phyloP scores from a whole-genome alignment of 1,284 basidiomycete genomes.

The Rhodotorula sp. region DNA sequence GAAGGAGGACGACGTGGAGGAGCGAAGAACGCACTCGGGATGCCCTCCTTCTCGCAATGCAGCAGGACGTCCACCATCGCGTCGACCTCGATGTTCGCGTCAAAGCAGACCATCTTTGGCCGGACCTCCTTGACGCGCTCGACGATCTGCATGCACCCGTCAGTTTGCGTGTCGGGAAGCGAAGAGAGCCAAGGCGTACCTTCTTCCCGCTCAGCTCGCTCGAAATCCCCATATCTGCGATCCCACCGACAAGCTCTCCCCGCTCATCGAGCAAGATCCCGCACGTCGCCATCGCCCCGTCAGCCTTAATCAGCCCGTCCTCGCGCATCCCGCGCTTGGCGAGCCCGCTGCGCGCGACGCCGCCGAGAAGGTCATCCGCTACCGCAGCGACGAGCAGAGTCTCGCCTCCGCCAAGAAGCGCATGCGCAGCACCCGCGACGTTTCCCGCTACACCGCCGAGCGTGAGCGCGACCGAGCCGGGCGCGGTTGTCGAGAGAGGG shows the following conservation, averaged over 20 bases:
- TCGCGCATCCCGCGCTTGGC: conserved; percentile 71
- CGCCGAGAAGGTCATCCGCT: conserved; percentile 55
- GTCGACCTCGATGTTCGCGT: conserved; percentile 71
- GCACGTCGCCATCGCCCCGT: conserved; percentile 69
- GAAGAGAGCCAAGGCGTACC: conserved; percentile 53
- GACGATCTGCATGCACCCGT: conserved; percentile 54
- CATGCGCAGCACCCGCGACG: conserved; percentile 82
- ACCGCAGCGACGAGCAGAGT: conserved; percentile 56
- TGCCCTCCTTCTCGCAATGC: conserved; percentile 54
- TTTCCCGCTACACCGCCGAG: conserved; percentile 93
- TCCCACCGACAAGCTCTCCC: conserved; percentile 75
- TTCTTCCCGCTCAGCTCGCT: conserved; percentile 57
- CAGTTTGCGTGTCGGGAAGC: conserved; percentile 2
- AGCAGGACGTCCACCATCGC: conserved; percentile 61
- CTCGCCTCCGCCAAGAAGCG: conserved; percentile 54
- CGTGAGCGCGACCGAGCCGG: conserved; percentile 71
- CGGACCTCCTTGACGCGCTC: conserved; percentile 54
- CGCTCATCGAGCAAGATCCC: conserved; percentile 74
- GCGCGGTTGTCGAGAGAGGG: conserved; percentile 69
- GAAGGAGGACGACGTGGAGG: not conserved
- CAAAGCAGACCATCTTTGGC: conserved; percentile 71
- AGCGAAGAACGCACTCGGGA: conserved; percentile 58
- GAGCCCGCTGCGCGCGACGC: conserved; percentile 70
- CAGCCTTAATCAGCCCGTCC: conserved; percentile 66
- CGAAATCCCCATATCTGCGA: conserved; percentile 87